Evolutionary conservation across 1,284 basidiomycete genomes (phyloP), one percentile per base, ranked within the genome.

Genomic region (Naganishia sp.): DNA sequence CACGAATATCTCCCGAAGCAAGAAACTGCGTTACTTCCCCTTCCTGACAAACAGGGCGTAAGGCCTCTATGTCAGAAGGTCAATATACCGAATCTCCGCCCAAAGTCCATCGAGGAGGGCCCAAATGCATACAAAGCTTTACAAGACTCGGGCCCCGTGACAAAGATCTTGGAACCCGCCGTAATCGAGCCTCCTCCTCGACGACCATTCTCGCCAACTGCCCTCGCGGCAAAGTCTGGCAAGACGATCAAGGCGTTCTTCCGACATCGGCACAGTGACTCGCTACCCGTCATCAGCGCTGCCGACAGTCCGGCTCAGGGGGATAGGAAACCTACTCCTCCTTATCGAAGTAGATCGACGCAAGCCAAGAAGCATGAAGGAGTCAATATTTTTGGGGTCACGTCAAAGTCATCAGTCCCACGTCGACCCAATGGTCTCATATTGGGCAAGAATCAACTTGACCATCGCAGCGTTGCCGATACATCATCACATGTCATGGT

Each of bases 241-340:
- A 61, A 61, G 41, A 49, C 47, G 35, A 61, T 51, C 58, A 61
- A 61, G 32, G 58, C 58, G 23, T 61, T 61, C 35, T 61, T 61
- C 35, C 28, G 41, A 23, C 18, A 61, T 50, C 58, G 58, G 25
- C 47, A 42, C 17, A 3, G 21, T 15, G 49, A 50, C 23, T 15
- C 18, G 6, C 21, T 25, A 7, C 49, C 2, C 5, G 13, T 39
- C 35, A 9, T 39, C 35, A 3, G 13, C 13, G 7, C 35, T 9
- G 2, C 35, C 10, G 35, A 9, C 1, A 39, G 10, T 39, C 35
- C 7, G 10, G 35, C 0, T 39, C 10, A 10, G 13, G 13, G 13
- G 7, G 35, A 39, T 13, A 39, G 2, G 7, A 13, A 39, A 9
- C 7, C 10, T 13, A 39, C 10, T 39, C 13, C 35, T 13, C 4